Conservation (phyloP, 768 basidiomycete species). For the Tricholoma matsutake region DNA sequence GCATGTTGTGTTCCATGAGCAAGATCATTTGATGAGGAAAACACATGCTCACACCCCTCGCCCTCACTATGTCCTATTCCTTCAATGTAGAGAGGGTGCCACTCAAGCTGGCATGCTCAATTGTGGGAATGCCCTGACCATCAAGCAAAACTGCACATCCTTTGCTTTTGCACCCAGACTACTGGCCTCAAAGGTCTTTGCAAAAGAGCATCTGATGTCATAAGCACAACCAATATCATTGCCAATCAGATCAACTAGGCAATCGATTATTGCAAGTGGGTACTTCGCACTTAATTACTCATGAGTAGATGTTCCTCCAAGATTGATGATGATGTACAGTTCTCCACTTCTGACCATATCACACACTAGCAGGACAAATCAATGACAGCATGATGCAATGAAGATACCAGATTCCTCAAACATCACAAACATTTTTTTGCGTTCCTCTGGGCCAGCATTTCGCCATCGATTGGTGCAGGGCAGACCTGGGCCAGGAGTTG, state of each 20-base stretch:
- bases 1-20: slow-evolving; percentile 13
- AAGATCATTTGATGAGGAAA: slow-evolving; percentile 19
- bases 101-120: slow-evolving; percentile 19
- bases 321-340: slow-evolving; percentile 35
- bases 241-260: slow-evolving; percentile 6
- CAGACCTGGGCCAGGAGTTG: not conserved
- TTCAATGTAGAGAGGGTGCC: too few relatives aligned
- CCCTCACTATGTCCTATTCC: too few relatives aligned
- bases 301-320: too few relatives aligned
- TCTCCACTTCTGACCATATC: slow-evolving; percentile 36
- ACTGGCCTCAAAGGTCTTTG: not conserved
- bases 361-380: slow-evolving; percentile 22
- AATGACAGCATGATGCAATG: slow-evolving; percentile 30
- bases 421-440: slow-evolving; percentile 25
- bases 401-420: too few relatives aligned
- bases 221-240: too few relatives aligned
- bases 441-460: slow-evolving; percentile 1
- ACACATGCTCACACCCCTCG: slow-evolving; percentile 17
- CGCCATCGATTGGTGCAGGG: not conserved
- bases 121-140: slow-evolving; percentile 21
- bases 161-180: slow-evolving; percentile 3
- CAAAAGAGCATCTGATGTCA: slow-evolving; percentile 25
- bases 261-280: slow-evolving; percentile 10
- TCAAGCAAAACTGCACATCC: slow-evolving; percentile 2
- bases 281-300: slow-evolving; percentile 16